phyloP scores from a whole-genome alignment of 2,329 filamentous ascomycete species.

The Fusarium illudens region DNA sequence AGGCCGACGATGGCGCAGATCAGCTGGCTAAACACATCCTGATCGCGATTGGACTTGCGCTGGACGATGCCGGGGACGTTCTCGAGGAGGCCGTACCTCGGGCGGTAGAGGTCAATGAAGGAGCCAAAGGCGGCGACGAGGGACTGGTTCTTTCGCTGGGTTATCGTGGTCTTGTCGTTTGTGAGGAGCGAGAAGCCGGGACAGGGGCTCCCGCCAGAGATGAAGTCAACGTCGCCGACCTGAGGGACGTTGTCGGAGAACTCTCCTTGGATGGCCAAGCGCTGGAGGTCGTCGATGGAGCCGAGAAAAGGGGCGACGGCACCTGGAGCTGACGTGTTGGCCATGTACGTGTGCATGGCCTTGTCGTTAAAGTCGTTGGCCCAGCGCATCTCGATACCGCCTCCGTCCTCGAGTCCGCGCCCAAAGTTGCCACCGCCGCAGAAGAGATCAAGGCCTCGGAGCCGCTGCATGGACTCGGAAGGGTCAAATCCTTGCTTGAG shows the following conservation, averaged over 20 bases:
- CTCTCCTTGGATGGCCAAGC: constrained; percentile 61
- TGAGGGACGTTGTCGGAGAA: constrained; percentile 59
- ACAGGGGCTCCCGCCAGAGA: constrained; percentile 79
- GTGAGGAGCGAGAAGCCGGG: constrained; percentile 78
- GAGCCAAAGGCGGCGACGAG: constrained; percentile 80
- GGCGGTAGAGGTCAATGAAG: constrained; percentile 77
- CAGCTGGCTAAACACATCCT: constrained; percentile 77
- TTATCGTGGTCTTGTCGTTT: constrained; percentile 58
- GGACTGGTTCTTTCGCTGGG: constrained; percentile 75
- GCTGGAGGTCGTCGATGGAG: constrained; percentile 75
- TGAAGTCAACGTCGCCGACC: constrained; percentile 72
- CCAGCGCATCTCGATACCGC: constrained; percentile 70
- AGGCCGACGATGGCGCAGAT: constrained; percentile 77
- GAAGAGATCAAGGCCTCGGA: constrained; percentile 75
- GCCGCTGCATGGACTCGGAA: constrained; percentile 43
- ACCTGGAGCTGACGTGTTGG: constrained; percentile 61
- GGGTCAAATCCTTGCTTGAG: constrained; percentile 67
- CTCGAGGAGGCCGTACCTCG: constrained; percentile 78
- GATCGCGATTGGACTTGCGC: constrained; percentile 52
- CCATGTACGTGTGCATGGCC: constrained; percentile 78
- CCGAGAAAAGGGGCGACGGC: constrained; percentile 68
- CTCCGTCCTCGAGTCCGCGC: constrained; percentile 76
- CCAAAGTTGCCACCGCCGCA: constrained; percentile 83
- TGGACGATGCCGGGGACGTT: constrained; percentile 76
- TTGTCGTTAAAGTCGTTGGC: constrained; percentile 71